Conservation (phyloP, 257 asterid genomes). For the Ligustrum vulgare region DNA sequence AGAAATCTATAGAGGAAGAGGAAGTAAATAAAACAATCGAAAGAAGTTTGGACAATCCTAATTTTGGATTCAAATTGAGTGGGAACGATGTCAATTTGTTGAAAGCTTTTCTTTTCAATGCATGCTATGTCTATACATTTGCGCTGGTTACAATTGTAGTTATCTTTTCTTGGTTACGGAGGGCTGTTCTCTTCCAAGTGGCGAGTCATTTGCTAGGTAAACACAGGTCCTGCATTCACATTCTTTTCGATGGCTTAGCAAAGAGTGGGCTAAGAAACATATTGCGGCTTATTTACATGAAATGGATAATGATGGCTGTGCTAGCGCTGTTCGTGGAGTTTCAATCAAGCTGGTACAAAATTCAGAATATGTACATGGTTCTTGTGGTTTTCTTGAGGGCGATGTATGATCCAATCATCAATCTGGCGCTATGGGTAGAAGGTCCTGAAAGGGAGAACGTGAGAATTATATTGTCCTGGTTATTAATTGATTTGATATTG, state of each 20-base stretch:
- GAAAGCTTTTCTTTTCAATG: slow-evolving; percentile 43
- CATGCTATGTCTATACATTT: slow-evolving; percentile 59
- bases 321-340: too few relatives aligned
- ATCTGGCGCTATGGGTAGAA: slow-evolving; percentile 63
- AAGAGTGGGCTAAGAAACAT: too few relatives aligned
- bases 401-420: slow-evolving; percentile 74
- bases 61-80: slow-evolving; percentile 69
- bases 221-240: too few relatives aligned
- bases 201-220: slow-evolving; percentile 58
- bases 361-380: slow-evolving; percentile 9
- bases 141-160: slow-evolving; percentile 59
- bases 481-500: slow-evolving; percentile 59
- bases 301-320: too few relatives aligned
- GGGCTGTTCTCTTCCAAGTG: slow-evolving; percentile 68
- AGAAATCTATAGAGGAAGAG: slow-evolving; percentile 31
- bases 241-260: too few relatives aligned
- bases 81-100: slow-evolving; percentile 52
- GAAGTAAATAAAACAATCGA: slow-evolving; percentile 29
- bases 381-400: slow-evolving; percentile 72
- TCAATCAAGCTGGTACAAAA: too few relatives aligned
- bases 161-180: slow-evolving; percentile 69
- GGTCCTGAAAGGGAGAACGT: slow-evolving; percentile 77
- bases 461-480: slow-evolving; percentile 56
- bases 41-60: slow-evolving; percentile 36
- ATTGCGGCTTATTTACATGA: too few relatives aligned